Evolutionary conservation across 148 eudicot genomes (phyloP).

Genomic region (Rhododendron williamsianum): DNA sequence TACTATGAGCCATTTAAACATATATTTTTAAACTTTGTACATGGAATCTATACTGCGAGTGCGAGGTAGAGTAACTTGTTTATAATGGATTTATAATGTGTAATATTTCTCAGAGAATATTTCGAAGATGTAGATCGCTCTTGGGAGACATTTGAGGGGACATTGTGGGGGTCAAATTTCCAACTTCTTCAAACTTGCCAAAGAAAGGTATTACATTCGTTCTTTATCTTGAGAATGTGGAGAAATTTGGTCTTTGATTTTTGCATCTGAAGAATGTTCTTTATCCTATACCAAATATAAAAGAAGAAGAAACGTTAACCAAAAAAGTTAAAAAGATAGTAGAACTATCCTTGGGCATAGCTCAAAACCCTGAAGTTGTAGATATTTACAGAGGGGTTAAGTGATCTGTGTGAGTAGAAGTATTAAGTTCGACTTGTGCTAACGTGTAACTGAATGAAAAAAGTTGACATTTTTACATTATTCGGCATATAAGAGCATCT

Average conservation of each 20-base stretch:
- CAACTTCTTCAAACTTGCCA: conserved; percentile 77
- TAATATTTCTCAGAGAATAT: conserved; percentile 61
- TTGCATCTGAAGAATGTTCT: conserved; percentile 1
- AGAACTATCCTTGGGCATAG: no score
- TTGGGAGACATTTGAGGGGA: conserved; percentile 97
- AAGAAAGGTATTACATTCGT: conserved; percentile 69
- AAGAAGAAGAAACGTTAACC: no score
- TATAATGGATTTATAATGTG: conserved; percentile 10
- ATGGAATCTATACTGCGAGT: neutral
- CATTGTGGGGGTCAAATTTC: conserved; percentile 86
- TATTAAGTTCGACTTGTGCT: no score
- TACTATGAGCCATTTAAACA: neutral
- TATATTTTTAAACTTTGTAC: neutral
- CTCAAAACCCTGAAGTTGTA: no score
- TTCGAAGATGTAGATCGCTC: conserved; percentile 96
- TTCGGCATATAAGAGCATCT: no score
- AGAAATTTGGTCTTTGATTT: neutral
- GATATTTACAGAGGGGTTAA: no score
- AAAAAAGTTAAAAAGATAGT: no score
- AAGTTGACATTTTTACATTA: no score
- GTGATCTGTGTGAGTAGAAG: no score
- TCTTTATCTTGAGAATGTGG: neutral
- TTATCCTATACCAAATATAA: neutral
- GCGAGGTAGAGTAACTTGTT: neutral
- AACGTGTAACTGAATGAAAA: no score